Conservation (phyloP, 1,284 basidiomycete species). For the Irpex lacteus region DNA sequence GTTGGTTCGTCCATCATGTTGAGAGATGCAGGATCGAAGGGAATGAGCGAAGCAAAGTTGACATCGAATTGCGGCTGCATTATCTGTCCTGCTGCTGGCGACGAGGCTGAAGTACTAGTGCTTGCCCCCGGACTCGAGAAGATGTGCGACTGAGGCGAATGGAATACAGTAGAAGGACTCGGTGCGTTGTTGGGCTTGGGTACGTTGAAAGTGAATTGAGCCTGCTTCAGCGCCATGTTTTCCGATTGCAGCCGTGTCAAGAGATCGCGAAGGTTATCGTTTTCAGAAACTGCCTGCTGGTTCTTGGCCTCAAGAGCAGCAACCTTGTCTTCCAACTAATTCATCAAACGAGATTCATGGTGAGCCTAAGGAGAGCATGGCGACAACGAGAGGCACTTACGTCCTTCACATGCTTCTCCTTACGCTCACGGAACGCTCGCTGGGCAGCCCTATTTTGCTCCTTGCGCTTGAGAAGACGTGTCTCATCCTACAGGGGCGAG, state of each 20-base stretch:
- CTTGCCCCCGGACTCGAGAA: conserved; percentile 27
- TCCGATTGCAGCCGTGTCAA: conserved; percentile 75
- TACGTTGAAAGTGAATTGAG: conserved; percentile 72
- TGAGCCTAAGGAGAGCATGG: background rate
- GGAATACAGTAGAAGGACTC: conserved; percentile 12
- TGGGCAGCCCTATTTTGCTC: conserved; percentile 87
- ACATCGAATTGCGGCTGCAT: conserved; percentile 35
- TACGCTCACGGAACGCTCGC: conserved; percentile 81
- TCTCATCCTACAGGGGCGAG: conserved; percentile 53
- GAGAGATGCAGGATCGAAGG: conserved; percentile 63
- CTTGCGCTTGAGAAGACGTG: conserved; percentile 74
- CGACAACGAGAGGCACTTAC: conserved; percentile 42
- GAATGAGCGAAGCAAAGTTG: conserved; percentile 61
- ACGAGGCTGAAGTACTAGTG: conserved; percentile 23
- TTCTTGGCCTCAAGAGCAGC: conserved; percentile 77
- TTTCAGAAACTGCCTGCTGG: conserved; percentile 62
- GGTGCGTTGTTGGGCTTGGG: conserved; percentile 32
- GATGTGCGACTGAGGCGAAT: conserved; percentile 23
- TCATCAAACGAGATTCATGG: conserved; percentile 5
- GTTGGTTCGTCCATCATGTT: conserved; percentile 59
- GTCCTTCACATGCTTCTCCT: conserved; percentile 87
- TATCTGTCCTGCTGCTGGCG: conserved; percentile 17
- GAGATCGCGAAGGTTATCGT: conserved; percentile 76
- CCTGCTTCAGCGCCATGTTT: conserved; percentile 70
- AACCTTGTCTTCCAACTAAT: conserved; percentile 79